Percentiles rank a stretch among this genome's conserved stretches.
These are phyloP conservation scores for Musa balbisiana DNA, from an alignment of 202 grass and related monocot species.

Conservation along the genomic window DNA sequence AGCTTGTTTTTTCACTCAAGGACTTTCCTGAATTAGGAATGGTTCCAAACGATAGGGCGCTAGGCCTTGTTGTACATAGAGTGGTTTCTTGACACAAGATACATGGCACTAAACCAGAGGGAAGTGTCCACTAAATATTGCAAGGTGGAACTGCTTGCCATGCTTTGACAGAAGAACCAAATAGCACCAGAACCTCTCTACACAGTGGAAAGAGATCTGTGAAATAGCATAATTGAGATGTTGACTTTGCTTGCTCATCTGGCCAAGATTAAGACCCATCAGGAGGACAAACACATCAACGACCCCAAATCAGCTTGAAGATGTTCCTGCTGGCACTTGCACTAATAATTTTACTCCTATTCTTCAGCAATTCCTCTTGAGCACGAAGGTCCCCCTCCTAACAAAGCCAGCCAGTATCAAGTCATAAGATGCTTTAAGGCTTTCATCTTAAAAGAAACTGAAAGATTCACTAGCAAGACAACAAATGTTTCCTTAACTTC, in stretches of 20 bases:
- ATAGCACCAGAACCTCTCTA: too few species aligned
- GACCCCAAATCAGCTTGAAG: conserved; percentile 59
- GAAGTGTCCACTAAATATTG: too few species aligned
- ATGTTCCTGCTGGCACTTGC: conserved; percentile 62
- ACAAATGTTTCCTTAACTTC: too few species aligned
- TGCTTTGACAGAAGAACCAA: too few species aligned
- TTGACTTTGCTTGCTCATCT: background rate
- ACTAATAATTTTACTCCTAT: conserved; percentile 38
- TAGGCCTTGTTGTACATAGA: too few species aligned
- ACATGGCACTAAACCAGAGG: too few species aligned
- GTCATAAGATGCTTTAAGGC: background rate
- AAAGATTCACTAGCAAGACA: too few species aligned
- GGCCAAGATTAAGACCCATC: background rate
- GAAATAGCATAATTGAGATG: background rate
- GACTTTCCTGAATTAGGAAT: too few species aligned
- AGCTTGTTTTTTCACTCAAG: too few species aligned
- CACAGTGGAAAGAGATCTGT: background rate
- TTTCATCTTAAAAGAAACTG: background rate
- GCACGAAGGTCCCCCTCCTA: conserved; percentile 49
- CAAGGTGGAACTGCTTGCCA: background rate
- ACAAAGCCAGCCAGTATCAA: conserved; percentile 6
- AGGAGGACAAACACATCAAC: conserved; percentile 16
- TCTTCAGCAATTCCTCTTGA: conserved; percentile 67
- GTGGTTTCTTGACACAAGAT: too few species aligned
- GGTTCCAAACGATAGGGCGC: too few species aligned